These are phyloP conservation scores for Dioscorea zingiberensis DNA, from an alignment of 106 monocot genomes.

Conservation along the genomic window DNA sequence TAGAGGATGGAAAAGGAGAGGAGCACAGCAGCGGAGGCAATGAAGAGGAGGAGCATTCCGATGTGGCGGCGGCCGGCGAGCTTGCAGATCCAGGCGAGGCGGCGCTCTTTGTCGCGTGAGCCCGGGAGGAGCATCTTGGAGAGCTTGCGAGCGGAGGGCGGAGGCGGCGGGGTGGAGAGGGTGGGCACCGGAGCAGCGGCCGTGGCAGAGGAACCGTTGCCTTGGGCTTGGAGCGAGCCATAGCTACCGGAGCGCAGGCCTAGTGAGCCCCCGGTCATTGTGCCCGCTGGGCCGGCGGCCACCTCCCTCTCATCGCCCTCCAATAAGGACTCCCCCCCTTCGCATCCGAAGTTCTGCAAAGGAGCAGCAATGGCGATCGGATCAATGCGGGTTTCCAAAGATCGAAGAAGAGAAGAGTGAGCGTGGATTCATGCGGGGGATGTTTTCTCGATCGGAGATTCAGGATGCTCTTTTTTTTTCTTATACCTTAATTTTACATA, in stretches of 20 bases:
- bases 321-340: too few species aligned
- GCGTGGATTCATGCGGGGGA: too few species aligned
- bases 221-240: slow-evolving; percentile 19
- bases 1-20: slow-evolving; percentile 1
- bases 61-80: slow-evolving; percentile 8
- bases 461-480: too few species aligned
- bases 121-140: slow-evolving; percentile 12
- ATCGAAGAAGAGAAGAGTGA: too few species aligned
- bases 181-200: slow-evolving; percentile 1
- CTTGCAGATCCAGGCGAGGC: slow-evolving; percentile 19
- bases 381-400: too few species aligned
- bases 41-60: slow-evolving; percentile 18
- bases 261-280: slow-evolving; percentile 21
- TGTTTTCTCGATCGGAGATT: too few species aligned
- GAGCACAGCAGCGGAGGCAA: slow-evolving; percentile 16
- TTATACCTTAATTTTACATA: too few species aligned
- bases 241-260: slow-evolving; percentile 27
- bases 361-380: too few species aligned
- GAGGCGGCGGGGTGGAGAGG: not conserved
- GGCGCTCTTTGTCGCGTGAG: slow-evolving; percentile 21
- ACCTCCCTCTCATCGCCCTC: not conserved
- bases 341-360: too few species aligned
- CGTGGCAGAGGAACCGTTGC: not conserved
- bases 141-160: slow-evolving; percentile 11
- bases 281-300: not conserved